These are phyloP conservation scores for Leucosporidium creatinivorum DNA, from an alignment of 768 basidiomycete species.

Conservation along the genomic window DNA sequence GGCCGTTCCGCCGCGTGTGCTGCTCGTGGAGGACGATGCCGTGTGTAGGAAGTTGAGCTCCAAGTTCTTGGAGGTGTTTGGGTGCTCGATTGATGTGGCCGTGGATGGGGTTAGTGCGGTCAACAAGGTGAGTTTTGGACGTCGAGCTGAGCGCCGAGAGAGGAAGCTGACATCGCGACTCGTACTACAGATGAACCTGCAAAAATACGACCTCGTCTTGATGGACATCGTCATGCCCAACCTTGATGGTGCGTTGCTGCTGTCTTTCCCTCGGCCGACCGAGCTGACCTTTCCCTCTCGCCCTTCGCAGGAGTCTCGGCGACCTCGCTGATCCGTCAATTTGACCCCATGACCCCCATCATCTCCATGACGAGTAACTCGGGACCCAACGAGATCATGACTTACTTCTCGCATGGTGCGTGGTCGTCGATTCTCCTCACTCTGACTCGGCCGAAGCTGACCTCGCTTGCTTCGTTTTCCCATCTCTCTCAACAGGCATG, in stretches of 20 bases:
- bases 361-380: conserved; percentile 98
- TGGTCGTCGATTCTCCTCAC: background rate
- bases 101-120: conserved; percentile 89
- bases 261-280: conserved; percentile 44
- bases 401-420: conserved; percentile 68
- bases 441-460: background rate
- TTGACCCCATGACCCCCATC: conserved; percentile 90
- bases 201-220: conserved; percentile 89
- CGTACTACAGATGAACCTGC: conserved; percentile 93
- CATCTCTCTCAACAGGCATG: conserved; percentile 55
- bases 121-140: conserved; percentile 84
- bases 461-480: background rate
- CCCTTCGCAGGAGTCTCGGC: conserved; percentile 82
- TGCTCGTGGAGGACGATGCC: conserved; percentile 92
- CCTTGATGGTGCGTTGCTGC: conserved; percentile 39
- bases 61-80: conserved; percentile 92
- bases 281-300: conserved; percentile 47
- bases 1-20: conserved; percentile 81
- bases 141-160: conserved; percentile 63
- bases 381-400: conserved; percentile 85
- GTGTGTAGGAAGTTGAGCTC: conserved; percentile 79
- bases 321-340: conserved; percentile 86
- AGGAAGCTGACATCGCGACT: conserved; percentile 78
- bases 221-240: conserved; percentile 89
- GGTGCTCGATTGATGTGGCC: conserved; percentile 87